Conservation (phyloP, 2,329 filamentous ascomycete species). For the Elsinoe necatrix region DNA sequence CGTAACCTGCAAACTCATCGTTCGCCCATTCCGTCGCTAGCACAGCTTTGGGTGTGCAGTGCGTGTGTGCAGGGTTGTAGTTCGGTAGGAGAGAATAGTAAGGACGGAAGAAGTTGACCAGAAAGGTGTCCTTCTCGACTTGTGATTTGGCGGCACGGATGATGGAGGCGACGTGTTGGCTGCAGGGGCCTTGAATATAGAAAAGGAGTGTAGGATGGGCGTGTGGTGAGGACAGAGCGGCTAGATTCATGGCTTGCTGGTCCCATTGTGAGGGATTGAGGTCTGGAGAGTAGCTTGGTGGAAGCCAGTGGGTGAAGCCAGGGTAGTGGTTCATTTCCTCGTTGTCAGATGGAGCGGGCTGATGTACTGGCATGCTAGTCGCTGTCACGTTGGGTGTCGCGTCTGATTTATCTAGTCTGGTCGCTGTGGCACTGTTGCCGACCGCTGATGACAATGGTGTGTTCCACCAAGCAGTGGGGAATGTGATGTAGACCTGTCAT, state of each 20-base stretch:
- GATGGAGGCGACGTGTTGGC: slow-evolving; percentile 42
- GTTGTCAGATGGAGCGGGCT: slow-evolving; percentile 19
- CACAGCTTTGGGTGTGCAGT: slow-evolving; percentile 55
- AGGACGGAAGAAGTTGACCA: slow-evolving; percentile 62
- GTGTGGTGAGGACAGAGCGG: slow-evolving; percentile 49
- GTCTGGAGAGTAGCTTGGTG: slow-evolving; percentile 56
- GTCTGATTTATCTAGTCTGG: background rate
- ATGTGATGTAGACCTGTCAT: slow-evolving; percentile 45
- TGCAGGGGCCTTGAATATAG: slow-evolving; percentile 63
- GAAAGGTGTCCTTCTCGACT: slow-evolving; percentile 44
- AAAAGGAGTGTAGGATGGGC: slow-evolving; percentile 79
- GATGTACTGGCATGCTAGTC: slow-evolving; percentile 31
- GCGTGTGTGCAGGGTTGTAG: slow-evolving; percentile 46
- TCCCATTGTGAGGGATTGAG: slow-evolving; percentile 57
- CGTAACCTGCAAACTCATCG: slow-evolving; percentile 71
- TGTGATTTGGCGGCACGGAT: slow-evolving; percentile 28
- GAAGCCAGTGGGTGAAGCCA: slow-evolving; percentile 68
- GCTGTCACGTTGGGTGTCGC: slow-evolving; percentile 32
- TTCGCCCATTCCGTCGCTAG: slow-evolving; percentile 69
- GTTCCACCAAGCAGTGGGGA: slow-evolving; percentile 67
- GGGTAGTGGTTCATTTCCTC: slow-evolving; percentile 38
- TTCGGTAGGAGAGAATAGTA: slow-evolving; percentile 69
- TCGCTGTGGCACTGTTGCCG: slow-evolving; percentile 24
- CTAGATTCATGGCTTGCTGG: slow-evolving; percentile 61
- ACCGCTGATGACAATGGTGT: background rate